Base-by-base conservation (phyloP, 495 filamentous ascomycete species). In the Podospora bellae-mahoneyi region DNA sequence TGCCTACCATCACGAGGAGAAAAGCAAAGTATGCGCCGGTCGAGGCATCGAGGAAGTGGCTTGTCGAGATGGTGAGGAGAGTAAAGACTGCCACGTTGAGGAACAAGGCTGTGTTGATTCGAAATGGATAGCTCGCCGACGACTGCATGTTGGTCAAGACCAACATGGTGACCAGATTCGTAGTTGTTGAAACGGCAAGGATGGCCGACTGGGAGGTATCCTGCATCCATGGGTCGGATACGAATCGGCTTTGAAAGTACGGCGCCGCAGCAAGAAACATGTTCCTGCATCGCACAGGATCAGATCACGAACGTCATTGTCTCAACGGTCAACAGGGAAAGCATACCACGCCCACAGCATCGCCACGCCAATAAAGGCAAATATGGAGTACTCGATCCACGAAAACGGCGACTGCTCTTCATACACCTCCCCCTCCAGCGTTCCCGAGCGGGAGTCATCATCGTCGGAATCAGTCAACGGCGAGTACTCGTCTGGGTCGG, bases 291-390 rank as follows among this genome's bases (percentile, higher is more conserved):
- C 4, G 20, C 67, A 55, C 54, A 60, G 55, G 76, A 88, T 73
- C 88, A 97, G 93, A 93, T 97, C 44, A 93, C 92, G 92, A 93
- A 97, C 66, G 97, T 84, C 96, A 97, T 97, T 23, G 93, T 89
- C 19, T 95, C 82, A 59, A 95, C 95, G 26, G 97, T 84, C 16
- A 96, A 78, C 9, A 48, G 39, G 68, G 53, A 55, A 60, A 57
- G 76, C 88, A 74, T 88, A 97, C 93, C 93, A 97, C 44, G 94
- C 92, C 94, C 94, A 97, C 67, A 97, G 84, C 96, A 97, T 97
- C 23, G 93, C 90, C 19, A 96, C 82, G 60, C 95, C 95, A 23
- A 97, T 84, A n/a, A 97, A 78, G 65, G 90, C 78, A 77, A 97
- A 99, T 64, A 97, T 85, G 62, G 76, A 79, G 81, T 99, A 99